Conservation (phyloP, 306 rosid species). For the Delonix regia region DNA sequence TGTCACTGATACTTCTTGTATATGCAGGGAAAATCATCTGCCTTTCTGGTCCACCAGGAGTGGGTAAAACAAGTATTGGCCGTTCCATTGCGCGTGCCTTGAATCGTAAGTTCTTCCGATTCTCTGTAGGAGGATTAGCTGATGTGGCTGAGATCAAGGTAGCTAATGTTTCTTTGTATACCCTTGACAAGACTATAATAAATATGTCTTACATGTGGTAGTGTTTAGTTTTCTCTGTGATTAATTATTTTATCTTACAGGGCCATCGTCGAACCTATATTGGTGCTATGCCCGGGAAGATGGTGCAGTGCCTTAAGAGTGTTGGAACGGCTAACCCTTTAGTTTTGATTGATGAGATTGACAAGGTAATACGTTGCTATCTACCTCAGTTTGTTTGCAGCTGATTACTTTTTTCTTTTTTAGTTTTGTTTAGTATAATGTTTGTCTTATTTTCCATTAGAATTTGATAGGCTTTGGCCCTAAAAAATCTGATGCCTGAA, state of each 20-base stretch:
- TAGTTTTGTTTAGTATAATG: not conserved
- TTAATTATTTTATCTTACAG: constrained; percentile 53
- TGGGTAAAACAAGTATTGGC: constrained; percentile 99
- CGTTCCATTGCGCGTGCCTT: constrained; percentile 99
- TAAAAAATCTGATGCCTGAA: constrained; percentile 15
- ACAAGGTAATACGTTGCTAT: constrained; percentile 67
- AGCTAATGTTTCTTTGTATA: constrained; percentile 27
- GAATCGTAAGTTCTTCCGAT: constrained; percentile 91
- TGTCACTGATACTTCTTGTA: constrained; percentile 31
- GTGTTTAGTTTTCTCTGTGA: not conserved
- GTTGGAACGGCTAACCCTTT: constrained; percentile 98
- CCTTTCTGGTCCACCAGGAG: constrained; percentile 99
- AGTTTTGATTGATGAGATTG: constrained; percentile 96
- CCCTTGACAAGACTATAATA: constrained; percentile 23
- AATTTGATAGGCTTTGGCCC: not conserved
- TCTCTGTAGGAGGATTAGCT: constrained; percentile 97
- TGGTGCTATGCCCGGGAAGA: constrained; percentile 99
- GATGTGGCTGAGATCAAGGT: constrained; percentile 99
- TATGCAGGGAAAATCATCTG: constrained; percentile 92
- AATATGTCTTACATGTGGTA: constrained; percentile 12
- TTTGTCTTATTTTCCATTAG: constrained; percentile 18
- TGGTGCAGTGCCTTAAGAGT: constrained; percentile 98
- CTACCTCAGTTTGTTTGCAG: constrained; percentile 34
- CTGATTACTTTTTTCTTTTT: constrained; percentile 26
- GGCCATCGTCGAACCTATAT: constrained; percentile 99